Conservation (phyloP, 208 protist genomes). For the Acanthamoeba lugdunensis region DNA sequence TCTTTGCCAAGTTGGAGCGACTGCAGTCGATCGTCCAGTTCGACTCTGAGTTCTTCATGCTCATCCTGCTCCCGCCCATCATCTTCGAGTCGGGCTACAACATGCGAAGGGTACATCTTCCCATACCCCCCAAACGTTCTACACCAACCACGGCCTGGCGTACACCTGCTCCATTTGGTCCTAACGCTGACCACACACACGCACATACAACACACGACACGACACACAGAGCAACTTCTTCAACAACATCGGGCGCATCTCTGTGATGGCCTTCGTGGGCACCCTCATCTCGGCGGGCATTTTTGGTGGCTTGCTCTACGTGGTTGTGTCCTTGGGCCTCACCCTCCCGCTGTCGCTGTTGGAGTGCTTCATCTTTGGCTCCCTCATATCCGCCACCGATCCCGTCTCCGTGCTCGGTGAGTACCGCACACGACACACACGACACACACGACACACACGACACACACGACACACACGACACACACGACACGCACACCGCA, state of each 20-base stretch:
- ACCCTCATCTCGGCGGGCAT: constrained; percentile 79
- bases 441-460: too few relatives aligned
- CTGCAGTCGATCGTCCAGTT: constrained; percentile 26
- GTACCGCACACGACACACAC: too few relatives aligned
- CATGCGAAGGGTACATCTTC: constrained; percentile 23
- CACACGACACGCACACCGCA: too few relatives aligned
- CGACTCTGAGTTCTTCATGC: constrained; percentile 74
- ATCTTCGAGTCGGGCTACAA: constrained; percentile 83
- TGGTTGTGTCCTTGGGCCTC: background rate
- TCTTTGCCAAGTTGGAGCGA: background rate
- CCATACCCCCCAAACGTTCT: background rate
- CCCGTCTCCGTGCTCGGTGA: constrained; percentile 86
- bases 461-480: too few relatives aligned
- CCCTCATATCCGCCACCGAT: constrained; percentile 87
- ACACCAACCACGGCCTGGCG: too few relatives aligned
- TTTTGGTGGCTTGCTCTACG: constrained; percentile 73
- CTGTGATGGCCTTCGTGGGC: constrained; percentile 81
- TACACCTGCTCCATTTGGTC: too few relatives aligned
- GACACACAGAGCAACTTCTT: constrained; percentile 78
- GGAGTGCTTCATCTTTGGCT: constrained; percentile 81
- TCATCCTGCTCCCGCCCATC: constrained; percentile 82
- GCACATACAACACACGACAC: too few relatives aligned
- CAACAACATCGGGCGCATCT: constrained; percentile 79
- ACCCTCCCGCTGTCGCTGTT: background rate
- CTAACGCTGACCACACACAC: too few relatives aligned